Evolutionary conservation across 805 yeast species (phyloP), one percentile per base, ranked within the genome.

Genomic region (Kodamaea lidongshanica): DNA sequence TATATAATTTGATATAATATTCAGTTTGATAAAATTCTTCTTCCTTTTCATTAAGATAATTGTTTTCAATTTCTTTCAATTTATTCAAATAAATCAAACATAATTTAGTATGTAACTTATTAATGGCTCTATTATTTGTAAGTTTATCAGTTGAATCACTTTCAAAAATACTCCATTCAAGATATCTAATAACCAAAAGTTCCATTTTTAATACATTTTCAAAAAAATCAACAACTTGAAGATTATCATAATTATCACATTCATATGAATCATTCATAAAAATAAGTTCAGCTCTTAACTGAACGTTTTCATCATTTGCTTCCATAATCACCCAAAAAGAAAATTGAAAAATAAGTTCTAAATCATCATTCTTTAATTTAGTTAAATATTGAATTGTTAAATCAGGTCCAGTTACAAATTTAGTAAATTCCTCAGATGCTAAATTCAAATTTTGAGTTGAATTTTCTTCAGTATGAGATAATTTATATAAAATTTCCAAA

Each of bases 201-300:
- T 45, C 52, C 10, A 39, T 39, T 11, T 55, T 46, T 1, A 52
- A 21, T 6, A 37, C 42, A 9, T 45, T 32, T 6, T 53, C 37
- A n/a, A 83, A 50, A 45, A 59, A 79, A 1, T 71, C 66, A 27
- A 78, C 57, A 0, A 86, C 76, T 39, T 65, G 57, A 14, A 54
- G 39, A 28, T 69, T 67, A 38, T 82, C 71, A 30, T 79, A 67
- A 9, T 72, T 58, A 35, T 74, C 78, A 35, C 82, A 69, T 39
- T 73, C 74, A 8, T 70, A 65, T 0, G 81, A 62, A 30, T 79
- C 80, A 34, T 72, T 75, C 67, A 84, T 65, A 41, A 87, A 87
- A 0, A 89, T 62, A 12, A 58, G 37, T 33, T 51, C 42, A 19
- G 71, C 71, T 7, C 56, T 57, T n/a, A 36, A 25, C 5, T 46